Evolutionary conservation across 2,329 filamentous ascomycete species (phyloP), one percentile per base, ranked within the genome.

Genomic region (Elsinoe necatrix): DNA sequence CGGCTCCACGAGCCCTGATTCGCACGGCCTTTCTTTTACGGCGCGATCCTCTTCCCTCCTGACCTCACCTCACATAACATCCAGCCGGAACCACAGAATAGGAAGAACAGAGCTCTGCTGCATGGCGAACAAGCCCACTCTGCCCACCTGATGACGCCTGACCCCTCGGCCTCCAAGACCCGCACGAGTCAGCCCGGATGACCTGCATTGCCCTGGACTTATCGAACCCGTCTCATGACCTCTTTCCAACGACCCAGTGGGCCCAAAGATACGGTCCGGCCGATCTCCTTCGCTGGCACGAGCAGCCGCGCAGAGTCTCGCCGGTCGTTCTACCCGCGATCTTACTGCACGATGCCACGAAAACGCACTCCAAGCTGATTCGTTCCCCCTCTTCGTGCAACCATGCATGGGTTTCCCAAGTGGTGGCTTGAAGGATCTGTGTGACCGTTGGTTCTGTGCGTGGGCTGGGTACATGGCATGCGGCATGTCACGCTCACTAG

Each of bases 191-290:
- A 37, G 34, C 5, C 34, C 27, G 5, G 34, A 37, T 37, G 34
- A 37, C 34, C 14, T 37, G 34, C 41, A 45, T 25, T 14, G 20
- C 20, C 14, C 41, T 25, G 16, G 18, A 9, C 41, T 45, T 14
- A 21, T 25, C 41, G 20, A 9, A 4, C 18, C 9, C 41, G 23
- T 25, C 41, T 5, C 41, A 45, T 45, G 41, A 45, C 41, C 41
- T 18, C 41, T 9, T 11, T 20, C 18, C 18, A 42, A 4, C 4
- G 4, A 18, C 18, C 11, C 41, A 45, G 21, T 45, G 34, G 14
- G 34, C 41, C 41, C 41, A 18, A 45, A 45, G 41, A 23, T 45
- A 45, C 41, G 41, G 41, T 45, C 41, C 41, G 23, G 20, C 41
- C 41, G 41, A 45, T 27, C 21, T 25, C 20, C 16, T 21, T 23